Base-by-base conservation (phyloP, 2,329 filamentous ascomycete genomes). In the Apiospora aurea region DNA sequence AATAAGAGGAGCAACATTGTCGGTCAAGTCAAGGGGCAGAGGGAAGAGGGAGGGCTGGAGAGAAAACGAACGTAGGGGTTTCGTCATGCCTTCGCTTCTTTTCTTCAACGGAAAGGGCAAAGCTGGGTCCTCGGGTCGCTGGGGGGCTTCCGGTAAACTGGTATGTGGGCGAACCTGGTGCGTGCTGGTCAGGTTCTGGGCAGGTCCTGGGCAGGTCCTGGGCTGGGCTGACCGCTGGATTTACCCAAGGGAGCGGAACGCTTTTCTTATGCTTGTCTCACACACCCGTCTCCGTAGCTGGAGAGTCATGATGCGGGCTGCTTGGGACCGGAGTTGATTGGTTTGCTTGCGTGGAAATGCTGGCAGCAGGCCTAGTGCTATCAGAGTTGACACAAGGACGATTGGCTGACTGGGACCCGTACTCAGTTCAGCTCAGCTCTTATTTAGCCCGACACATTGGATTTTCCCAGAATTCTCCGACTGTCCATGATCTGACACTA, bases 221-320 rank as follows among this genome's bases (percentile, higher is more conserved):
- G 14, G 6, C 29, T 8, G 21, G 11, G 18, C n/a, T 64, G 57
- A 64, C 57, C 57, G 57, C 57, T 21, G 57, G 34, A 41, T 64
- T 64, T 41, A 43, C 34, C 57, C 57, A 64, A 41, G 34, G 57
- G 57, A 64, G 57, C n/a, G 57, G 57, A 64, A 64, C 57, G 57
- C 57, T 64, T 64, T 64, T 6, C 41, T 64, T 21, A 64, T 64
- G 57, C 57, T 64, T 41, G 57, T 64, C 57, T 64, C 57, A 64
- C 53, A 38, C 57, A 64, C 18, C 18, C 18, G 18, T 64, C 10
- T 34, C 26, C 3, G 18, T 64, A 61, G 26, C 53, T 34, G 11
- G 57, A n/a, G 57, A 18, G 24, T 38, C 18, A 41, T 38, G 57
- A 61, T 38, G 53, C 18, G 7, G 10, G 16, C 10, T 61, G 29